A percentile compares a stretch with the other conserved stretches of the same genome.
These are phyloP conservation scores for Barnettozyma siamensis DNA, from an alignment of 805 yeast genomes.

Conservation along the genomic window DNA sequence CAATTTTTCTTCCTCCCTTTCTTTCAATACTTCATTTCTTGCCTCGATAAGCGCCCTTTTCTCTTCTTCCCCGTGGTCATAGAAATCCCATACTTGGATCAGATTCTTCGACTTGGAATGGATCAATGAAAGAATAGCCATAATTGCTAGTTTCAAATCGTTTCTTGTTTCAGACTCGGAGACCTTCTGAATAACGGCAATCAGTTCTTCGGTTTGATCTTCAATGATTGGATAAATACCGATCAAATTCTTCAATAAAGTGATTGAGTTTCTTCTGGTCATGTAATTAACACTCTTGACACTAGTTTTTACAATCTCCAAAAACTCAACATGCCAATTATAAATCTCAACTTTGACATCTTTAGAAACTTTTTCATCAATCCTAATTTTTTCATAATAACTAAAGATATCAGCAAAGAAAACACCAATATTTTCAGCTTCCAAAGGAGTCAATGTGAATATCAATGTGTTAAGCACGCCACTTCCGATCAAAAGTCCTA, in stretches of 20 bases:
- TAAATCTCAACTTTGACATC: constrained; percentile 36
- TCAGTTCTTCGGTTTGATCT: constrained; percentile 54
- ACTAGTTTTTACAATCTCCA: constrained; percentile 25
- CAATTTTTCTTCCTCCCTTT: constrained; percentile 12
- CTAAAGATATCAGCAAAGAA: constrained; percentile 55
- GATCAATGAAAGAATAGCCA: constrained; percentile 62
- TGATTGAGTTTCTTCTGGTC: constrained; percentile 75
- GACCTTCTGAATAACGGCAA: constrained; percentile 42
- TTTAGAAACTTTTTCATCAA: constrained; percentile 21
- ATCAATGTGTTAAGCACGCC: constrained; percentile 51
- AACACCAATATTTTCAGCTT: constrained; percentile 77
- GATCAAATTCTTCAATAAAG: constrained; percentile 62
- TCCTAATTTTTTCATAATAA: constrained; percentile 42
- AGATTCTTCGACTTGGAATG: constrained; percentile 48
- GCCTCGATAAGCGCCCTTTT: constrained; percentile 23
- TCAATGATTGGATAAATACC: constrained; percentile 62
- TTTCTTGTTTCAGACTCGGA: constrained; percentile 57
- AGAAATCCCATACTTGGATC: constrained; percentile 52
- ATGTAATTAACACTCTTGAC: constrained; percentile 53
- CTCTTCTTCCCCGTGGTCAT: constrained; percentile 41
- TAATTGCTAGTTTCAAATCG: constrained; percentile 73
- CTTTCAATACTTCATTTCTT: constrained; percentile 8
- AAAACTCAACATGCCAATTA: constrained; percentile 48
- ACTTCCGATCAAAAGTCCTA: constrained; percentile 43
- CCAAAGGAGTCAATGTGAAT: constrained; percentile 65